These are phyloP conservation scores for Forsythia suspensa DNA, from an alignment of 257 asterid genomes.

Conservation along the genomic window DNA sequence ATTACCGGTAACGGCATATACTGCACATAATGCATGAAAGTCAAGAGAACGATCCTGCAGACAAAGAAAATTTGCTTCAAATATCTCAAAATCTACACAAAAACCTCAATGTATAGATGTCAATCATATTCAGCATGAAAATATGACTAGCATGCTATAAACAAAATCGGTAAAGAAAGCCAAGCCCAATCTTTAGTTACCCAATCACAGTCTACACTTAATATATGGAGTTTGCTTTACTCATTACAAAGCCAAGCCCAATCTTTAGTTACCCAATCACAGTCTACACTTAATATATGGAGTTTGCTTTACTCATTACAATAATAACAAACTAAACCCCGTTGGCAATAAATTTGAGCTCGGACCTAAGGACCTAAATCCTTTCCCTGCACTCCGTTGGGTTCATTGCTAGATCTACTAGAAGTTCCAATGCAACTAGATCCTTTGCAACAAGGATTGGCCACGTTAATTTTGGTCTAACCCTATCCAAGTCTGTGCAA, in stretches of 20 bases:
- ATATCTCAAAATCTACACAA: slow-evolving; percentile 12
- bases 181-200: not conserved
- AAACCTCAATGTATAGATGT: slow-evolving; percentile 12
- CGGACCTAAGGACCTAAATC: not conserved
- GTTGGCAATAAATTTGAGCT: not conserved
- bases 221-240: not conserved
- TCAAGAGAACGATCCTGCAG: slow-evolving; percentile 98
- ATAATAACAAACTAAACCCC: not conserved
- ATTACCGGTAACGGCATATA: slow-evolving; percentile 95
- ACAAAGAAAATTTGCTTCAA: slow-evolving; percentile 14
- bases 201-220: not conserved
- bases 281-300: not conserved
- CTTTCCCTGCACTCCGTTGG: not conserved
- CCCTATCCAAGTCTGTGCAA: not conserved
- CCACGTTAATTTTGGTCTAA: not conserved
- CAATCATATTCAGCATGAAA: not conserved
- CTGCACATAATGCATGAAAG: slow-evolving; percentile 81
- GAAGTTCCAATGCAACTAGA: not conserved
- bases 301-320: not conserved
- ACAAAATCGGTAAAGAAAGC: slow-evolving; percentile 15
- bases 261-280: not conserved
- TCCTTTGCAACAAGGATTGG: not conserved
- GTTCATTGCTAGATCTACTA: not conserved
- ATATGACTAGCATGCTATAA: slow-evolving; percentile 10
- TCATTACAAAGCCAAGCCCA: slow-evolving; percentile 10